These are phyloP conservation scores for Glycine soja DNA, from an alignment of 306 rosid species.

Conservation along the genomic window DNA sequence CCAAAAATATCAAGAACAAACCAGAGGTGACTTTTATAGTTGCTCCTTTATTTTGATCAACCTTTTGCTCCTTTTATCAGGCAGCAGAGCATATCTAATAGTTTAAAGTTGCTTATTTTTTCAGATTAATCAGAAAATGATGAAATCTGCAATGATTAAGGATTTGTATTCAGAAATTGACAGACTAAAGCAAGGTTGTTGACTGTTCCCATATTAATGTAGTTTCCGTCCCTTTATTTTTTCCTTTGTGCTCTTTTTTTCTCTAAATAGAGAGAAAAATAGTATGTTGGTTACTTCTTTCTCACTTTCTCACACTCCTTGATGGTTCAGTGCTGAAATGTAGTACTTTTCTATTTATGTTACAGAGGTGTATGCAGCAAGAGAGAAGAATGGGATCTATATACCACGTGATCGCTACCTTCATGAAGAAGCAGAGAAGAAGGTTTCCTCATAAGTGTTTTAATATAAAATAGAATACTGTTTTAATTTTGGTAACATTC, in stretches of 20 bases:
- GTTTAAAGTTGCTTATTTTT: constrained; percentile 43
- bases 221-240: constrained; percentile 39
- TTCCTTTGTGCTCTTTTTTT: neutral
- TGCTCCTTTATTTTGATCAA: constrained; percentile 39
- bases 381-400: constrained; percentile 99
- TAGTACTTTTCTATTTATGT: constrained; percentile 30
- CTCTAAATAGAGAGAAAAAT: neutral
- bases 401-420: constrained; percentile 99
- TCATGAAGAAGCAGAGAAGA: constrained; percentile 95
- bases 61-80: constrained; percentile 21
- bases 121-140: constrained; percentile 98
- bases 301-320: neutral
- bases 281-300: neutral
- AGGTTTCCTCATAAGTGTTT: constrained; percentile 58
- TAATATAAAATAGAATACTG: constrained; percentile 3
- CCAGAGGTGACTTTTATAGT: constrained; percentile 80
- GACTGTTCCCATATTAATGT: constrained; percentile 31
- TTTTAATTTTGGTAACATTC: constrained; percentile 30
- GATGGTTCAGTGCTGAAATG: constrained; percentile 34
- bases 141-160: constrained; percentile 98
- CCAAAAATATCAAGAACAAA: constrained; percentile 98
- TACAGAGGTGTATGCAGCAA: constrained; percentile 98
- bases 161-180: constrained; percentile 97
- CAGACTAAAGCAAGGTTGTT: constrained; percentile 94
- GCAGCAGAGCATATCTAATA: constrained; percentile 40